Evolutionary conservation across 1,284 basidiomycete genomes (phyloP), one percentile per base, ranked within the genome.

Genomic region (Irpex sp.): DNA sequence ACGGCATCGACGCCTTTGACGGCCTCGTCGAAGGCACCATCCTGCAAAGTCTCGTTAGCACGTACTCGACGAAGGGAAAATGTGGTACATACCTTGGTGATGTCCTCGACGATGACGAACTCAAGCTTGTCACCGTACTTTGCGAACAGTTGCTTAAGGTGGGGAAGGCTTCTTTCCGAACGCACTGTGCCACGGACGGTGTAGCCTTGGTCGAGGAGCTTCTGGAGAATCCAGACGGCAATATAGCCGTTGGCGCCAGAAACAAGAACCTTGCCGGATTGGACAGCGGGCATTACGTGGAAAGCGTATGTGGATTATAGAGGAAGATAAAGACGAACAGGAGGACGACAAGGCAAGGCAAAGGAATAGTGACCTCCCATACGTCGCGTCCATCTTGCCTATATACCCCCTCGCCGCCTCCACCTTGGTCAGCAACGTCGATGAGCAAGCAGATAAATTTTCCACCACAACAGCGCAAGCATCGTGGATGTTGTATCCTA

Each of bases 171-270:
- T 31, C 71, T 73, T 17, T 71, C 70, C 0, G 81, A 79, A 35
- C 86, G 80, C 6, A 88, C 85, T 0, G 85, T 84, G 8, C 82
- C 84, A 19, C 84, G 78, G 17, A 89, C 86, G 15, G 79, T 60
- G 68, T 75, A 84, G 36, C 77, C 78, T 26, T 72, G 69, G 58
- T 80, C 75, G 37, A 83, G 74, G 5, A 81, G 72, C 2, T 59
- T 63, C 11, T 70, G 70, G 15, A 78, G 74, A 58, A 80, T 68
- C 77, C 79, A 80, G 8, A 72, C 67, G 15, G 76, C 78, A 65
- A 79, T 74, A 68, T 74, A 81, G 35, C 79, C 79, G 65, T 78
- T 79, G 11, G 78, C 78, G 46, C 79, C 79, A 36, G 76, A 75
- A 56, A 79, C 76, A 47, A 78, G 73, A 33, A 76, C 70, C 62